Base-by-base conservation (phyloP, 441 rosid species). In the Populus tomentosa region DNA sequence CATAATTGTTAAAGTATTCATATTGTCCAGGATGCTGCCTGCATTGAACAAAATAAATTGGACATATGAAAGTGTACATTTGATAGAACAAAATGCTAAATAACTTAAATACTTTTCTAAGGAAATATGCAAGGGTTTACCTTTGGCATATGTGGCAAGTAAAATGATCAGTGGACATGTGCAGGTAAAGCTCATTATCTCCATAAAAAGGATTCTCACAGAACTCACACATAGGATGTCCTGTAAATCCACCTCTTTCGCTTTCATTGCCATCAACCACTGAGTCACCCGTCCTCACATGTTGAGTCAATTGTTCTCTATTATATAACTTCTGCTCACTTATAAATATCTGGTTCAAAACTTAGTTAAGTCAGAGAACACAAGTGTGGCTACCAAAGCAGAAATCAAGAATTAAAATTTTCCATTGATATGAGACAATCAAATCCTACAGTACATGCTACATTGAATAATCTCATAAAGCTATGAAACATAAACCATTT, bases 141-240 rank as follows among this genome's bases (percentile, higher is more conserved):
- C 94, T 92, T 87, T 86, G 93, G 84, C 97, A 94, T 67, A 94
- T 77, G 76, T 90, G 92, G 79, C 98, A 92, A 28, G 96, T 91
- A 77, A 86, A 94, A 84, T 94, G 96, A 80, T 90, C 94, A 4
- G 90, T 88, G 59, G 97, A 88, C 98, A 92, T 92, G 71, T 92
- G 97, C 35, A 87, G 79, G 83, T 87, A 94, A 63, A 92, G 82
- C 75, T 92, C 97, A 82, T 92, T 92, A 74, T 92, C 98, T 68
- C 97, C 96, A 81, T 92, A 91, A 71, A 92, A 90, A 0, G 94
- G 94, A 69, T 82, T 86, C 81, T 76, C 85, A 81, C 97, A 94
- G 82, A 94, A 94, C 78, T 92, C 91, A 84, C 97, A 94, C 67
- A 79, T 73, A 18, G 98, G 98, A 87, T 94, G 98, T 10, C 98